Conservation (phyloP, 768 basidiomycete genomes). For the Naganishia kalamii region DNA sequence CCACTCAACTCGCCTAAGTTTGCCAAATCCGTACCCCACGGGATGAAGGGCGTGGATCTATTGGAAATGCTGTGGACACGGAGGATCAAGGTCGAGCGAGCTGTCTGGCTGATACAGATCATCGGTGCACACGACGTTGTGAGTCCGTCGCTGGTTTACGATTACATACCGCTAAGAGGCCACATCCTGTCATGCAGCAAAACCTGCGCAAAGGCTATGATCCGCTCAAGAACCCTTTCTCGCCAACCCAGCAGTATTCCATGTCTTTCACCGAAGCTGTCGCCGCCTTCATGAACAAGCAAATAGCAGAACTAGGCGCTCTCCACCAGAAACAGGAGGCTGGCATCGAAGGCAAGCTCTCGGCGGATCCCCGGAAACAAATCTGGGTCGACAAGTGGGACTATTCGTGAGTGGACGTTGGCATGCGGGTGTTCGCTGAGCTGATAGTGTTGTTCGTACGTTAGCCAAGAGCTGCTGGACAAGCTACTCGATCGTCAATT, state of each 20-base stretch:
- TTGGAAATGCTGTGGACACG: slow-evolving; percentile 70
- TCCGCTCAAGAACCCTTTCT: slow-evolving; percentile 70
- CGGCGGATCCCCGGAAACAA: not conserved
- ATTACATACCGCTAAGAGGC: not conserved
- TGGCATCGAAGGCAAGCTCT: not conserved
- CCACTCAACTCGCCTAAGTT: slow-evolving; percentile 7
- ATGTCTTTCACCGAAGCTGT: slow-evolving; percentile 77
- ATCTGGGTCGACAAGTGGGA: slow-evolving; percentile 13
- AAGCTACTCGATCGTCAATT: not conserved
- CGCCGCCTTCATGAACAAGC: slow-evolving; percentile 75
- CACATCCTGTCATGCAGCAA: not conserved
- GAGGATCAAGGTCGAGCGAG: slow-evolving; percentile 69
- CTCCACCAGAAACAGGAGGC: not conserved
- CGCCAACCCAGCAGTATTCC: slow-evolving; percentile 72
- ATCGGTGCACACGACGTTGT: slow-evolving; percentile 69
- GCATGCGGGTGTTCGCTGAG: not conserved
- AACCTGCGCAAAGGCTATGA: slow-evolving; percentile 54
- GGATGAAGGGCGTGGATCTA: slow-evolving; percentile 75
- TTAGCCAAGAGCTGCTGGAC: not conserved
- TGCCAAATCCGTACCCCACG: slow-evolving; percentile 59
- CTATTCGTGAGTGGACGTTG: slow-evolving; percentile 6
- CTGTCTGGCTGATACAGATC: slow-evolving; percentile 80
- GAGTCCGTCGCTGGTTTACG: slow-evolving; percentile 3
- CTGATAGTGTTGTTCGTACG: not conserved
- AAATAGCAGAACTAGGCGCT: slow-evolving; percentile 68